Conservation (phyloP, 2,329 filamentous ascomycete species). For the Botrytis galanthina region DNA sequence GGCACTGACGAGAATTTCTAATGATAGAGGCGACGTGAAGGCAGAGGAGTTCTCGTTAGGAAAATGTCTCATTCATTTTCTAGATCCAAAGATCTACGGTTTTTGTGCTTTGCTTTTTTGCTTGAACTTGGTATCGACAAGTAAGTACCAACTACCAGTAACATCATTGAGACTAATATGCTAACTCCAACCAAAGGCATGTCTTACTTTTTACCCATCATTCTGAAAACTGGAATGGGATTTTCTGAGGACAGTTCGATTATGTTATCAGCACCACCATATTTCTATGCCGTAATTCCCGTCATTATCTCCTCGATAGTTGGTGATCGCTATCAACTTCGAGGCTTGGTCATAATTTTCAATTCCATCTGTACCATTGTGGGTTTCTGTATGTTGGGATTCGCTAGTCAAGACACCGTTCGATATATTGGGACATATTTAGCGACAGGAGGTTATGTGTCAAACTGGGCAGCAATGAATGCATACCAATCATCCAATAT, state of each 20-base stretch:
- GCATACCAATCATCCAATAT: slow-evolving; percentile 87
- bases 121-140: slow-evolving; percentile 69
- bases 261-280: slow-evolving; percentile 55
- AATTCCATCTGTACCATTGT: slow-evolving; percentile 35
- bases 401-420: slow-evolving; percentile 32
- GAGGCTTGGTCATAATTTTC: slow-evolving; percentile 37
- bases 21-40: slow-evolving; percentile 56
- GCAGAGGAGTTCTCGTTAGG: slow-evolving; percentile 57
- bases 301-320: slow-evolving; percentile 51
- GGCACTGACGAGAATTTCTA: slow-evolving; percentile 50
- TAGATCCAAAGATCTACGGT: slow-evolving; percentile 59
- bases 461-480: slow-evolving; percentile 75
- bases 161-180: background rate
- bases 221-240: slow-evolving; percentile 59
- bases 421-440: slow-evolving; percentile 42
- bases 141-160: background rate
- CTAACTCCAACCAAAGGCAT: slow-evolving; percentile 47
- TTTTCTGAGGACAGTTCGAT: slow-evolving; percentile 53
- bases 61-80: slow-evolving; percentile 49
- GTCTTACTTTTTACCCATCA: slow-evolving; percentile 77
- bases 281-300: slow-evolving; percentile 48
- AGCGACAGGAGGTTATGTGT: slow-evolving; percentile 68
- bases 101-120: slow-evolving; percentile 64
- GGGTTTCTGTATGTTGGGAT: slow-evolving; percentile 38
- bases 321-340: slow-evolving; percentile 55